Conservation (phyloP, 352 stramenopile species). For the Phytophthora nicotianae region DNA sequence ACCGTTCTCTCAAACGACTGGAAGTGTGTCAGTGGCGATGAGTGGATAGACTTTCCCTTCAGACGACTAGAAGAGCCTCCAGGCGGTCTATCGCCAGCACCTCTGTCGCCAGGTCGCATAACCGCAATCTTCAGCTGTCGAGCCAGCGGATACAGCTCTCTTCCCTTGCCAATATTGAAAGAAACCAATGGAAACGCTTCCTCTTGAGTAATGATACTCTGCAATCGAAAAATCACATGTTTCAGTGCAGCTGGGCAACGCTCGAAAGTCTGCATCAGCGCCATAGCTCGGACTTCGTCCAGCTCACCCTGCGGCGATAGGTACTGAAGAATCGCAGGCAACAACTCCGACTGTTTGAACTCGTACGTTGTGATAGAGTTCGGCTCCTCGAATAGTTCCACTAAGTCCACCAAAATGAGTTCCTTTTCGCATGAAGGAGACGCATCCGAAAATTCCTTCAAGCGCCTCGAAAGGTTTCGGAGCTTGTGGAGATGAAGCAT, state of each 20-base stretch:
- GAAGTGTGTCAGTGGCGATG: slow-evolving; percentile 83
- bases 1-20: slow-evolving; percentile 87
- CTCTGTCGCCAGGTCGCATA: slow-evolving; percentile 34
- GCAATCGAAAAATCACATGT: slow-evolving; percentile 62
- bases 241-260: slow-evolving; percentile 54
- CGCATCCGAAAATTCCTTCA: slow-evolving; percentile 47
- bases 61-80: slow-evolving; percentile 7
- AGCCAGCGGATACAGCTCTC: slow-evolving; percentile 79
- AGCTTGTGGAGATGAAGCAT: slow-evolving; percentile 81
- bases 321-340: slow-evolving; percentile 67
- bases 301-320: slow-evolving; percentile 42
- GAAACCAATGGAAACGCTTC: slow-evolving; percentile 67
- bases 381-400: slow-evolving; percentile 77
- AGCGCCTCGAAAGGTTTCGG: slow-evolving; percentile 67
- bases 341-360: slow-evolving; percentile 81
- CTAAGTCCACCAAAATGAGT: slow-evolving; percentile 68
- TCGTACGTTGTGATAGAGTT: slow-evolving; percentile 85
- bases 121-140: slow-evolving; percentile 69
- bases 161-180: slow-evolving; percentile 68
- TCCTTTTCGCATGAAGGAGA: slow-evolving; percentile 43
- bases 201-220: slow-evolving; percentile 80
- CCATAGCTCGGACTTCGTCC: slow-evolving; percentile 37
- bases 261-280: slow-evolving; percentile 54
- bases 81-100: slow-evolving; percentile 9
- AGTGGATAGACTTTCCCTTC: slow-evolving; percentile 55